These are phyloP conservation scores for Nicotiana otophora DNA, from an alignment of 257 asterid species.

Conservation along the genomic window DNA sequence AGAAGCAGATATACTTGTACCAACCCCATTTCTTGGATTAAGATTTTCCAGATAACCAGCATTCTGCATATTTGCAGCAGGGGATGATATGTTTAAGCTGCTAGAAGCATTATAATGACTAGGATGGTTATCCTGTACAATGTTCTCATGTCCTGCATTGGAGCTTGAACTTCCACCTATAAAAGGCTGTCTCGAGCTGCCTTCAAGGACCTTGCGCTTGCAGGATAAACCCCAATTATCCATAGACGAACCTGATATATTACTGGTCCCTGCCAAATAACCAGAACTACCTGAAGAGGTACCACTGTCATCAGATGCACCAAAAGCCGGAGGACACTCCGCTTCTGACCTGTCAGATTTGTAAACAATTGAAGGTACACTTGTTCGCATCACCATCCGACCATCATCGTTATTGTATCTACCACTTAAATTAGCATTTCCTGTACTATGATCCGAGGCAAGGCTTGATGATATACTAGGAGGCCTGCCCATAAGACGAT, in stretches of 20 bases:
- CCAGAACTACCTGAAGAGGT: constrained; percentile 39
- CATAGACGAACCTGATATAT: constrained; percentile 48
- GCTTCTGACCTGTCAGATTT: constrained; percentile 36
- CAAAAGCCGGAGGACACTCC: constrained; percentile 29
- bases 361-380: constrained; percentile 23
- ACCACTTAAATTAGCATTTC: constrained; percentile 26
- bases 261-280: constrained; percentile 34
- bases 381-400: constrained; percentile 24
- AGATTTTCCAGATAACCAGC: constrained; percentile 35
- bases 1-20: constrained; percentile 28
- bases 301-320: constrained; percentile 29
- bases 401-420: constrained; percentile 27
- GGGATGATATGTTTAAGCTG: constrained; percentile 35
- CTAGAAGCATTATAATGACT: constrained; percentile 33
- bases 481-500: constrained; percentile 25
- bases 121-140: constrained; percentile 40
- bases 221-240: constrained; percentile 71
- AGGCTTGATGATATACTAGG: constrained; percentile 19
- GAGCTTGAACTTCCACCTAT: constrained; percentile 63
- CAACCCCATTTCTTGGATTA: constrained; percentile 38
- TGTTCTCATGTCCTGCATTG: constrained; percentile 34
- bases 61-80: constrained; percentile 29
- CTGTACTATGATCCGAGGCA: constrained; percentile 26
- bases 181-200: constrained; percentile 54
- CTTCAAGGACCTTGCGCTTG: constrained; percentile 80